Conservation (phyloP, 1,284 basidiomycete genomes). For the Anthracocystis panici-leucophaei region DNA sequence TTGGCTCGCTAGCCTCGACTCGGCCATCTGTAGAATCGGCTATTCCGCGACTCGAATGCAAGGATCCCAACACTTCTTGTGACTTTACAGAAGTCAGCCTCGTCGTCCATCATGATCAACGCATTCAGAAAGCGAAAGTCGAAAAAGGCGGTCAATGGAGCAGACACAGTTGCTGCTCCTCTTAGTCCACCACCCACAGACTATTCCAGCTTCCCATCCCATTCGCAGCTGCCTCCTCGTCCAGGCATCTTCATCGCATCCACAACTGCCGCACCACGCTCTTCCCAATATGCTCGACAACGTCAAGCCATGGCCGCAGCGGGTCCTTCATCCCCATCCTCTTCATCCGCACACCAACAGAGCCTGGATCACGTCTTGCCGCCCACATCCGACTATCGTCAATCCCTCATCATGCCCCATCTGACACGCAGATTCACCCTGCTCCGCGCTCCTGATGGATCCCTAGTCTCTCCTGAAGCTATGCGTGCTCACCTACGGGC, state of each 20-base stretch:
- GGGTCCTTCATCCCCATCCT: background rate
- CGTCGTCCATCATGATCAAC: slow-evolving; percentile 37
- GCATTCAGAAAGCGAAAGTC: slow-evolving; percentile 47
- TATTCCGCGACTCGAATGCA: background rate
- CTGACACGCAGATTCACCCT: slow-evolving; percentile 63
- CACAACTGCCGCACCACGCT: slow-evolving; percentile 11
- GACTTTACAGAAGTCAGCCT: background rate
- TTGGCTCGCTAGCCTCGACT: background rate
- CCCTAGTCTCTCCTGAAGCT: slow-evolving; percentile 61
- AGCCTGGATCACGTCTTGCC: slow-evolving; percentile 47
- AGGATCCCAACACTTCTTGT: background rate
- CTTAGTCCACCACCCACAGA: slow-evolving; percentile 23
- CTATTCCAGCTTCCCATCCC: slow-evolving; percentile 24
- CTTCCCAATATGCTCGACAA: slow-evolving; percentile 10
- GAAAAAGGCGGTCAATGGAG: slow-evolving; percentile 13
- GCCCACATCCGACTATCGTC: slow-evolving; percentile 53
- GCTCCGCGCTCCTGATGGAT: slow-evolving; percentile 59
- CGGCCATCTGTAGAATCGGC: background rate
- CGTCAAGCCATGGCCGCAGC: background rate
- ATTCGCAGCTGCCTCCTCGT: slow-evolving; percentile 24
- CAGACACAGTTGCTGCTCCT: slow-evolving; percentile 6
- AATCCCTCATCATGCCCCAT: slow-evolving; percentile 66
- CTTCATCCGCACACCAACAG: slow-evolving; percentile 10
- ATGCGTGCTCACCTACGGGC: slow-evolving; percentile 64
- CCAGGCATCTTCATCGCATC: slow-evolving; percentile 38